These are phyloP conservation scores for Tricholoma terreum DNA, from an alignment of 768 basidiomycete species.

Conservation along the genomic window DNA sequence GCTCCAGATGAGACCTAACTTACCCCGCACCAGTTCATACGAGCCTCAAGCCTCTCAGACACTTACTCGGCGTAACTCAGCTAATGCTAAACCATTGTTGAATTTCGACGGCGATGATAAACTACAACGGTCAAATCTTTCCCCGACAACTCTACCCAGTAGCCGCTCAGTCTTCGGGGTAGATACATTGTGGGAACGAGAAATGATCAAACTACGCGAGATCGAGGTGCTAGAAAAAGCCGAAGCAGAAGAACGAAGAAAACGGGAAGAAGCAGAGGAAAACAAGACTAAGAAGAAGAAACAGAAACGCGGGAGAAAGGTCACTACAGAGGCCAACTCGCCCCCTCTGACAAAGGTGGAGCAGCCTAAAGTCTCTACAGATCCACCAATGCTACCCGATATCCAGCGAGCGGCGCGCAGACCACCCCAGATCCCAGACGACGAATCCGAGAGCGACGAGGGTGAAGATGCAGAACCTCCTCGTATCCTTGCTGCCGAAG, in stretches of 20 bases:
- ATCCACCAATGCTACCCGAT: conserved; percentile 45
- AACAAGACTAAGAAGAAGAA: conserved; percentile 48
- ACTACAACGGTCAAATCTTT: conserved; percentile 21
- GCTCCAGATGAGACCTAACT: conserved; percentile 47
- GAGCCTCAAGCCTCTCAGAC: conserved; percentile 35
- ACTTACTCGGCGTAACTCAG: conserved; percentile 47
- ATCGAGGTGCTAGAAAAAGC: conserved; percentile 68
- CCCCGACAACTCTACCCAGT: conserved; percentile 30
- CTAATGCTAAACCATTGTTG: conserved; percentile 60
- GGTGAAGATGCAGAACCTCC: conserved; percentile 32
- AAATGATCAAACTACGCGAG: conserved; percentile 74
- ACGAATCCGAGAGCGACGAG: conserved; percentile 54
- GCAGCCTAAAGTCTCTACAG: conserved; percentile 31
- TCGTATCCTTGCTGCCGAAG: conserved; percentile 11
- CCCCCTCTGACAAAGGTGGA: conserved; percentile 10
- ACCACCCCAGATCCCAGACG: conserved; percentile 38
- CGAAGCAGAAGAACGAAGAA: conserved; percentile 51
- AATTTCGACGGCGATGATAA: conserved; percentile 56
- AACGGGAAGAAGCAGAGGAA: conserved; percentile 44
- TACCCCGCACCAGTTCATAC: conserved; percentile 44
- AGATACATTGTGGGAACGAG: conserved; percentile 90
- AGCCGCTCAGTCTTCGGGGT: conserved; percentile 88
- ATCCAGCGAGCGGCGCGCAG: conserved; percentile 38
- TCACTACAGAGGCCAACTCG: not conserved
- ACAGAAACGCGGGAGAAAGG: conserved; percentile 35